Evolutionary conservation across 352 stramenopile genomes (phyloP).

Genomic region (Globisporangium iwayamae): DNA sequence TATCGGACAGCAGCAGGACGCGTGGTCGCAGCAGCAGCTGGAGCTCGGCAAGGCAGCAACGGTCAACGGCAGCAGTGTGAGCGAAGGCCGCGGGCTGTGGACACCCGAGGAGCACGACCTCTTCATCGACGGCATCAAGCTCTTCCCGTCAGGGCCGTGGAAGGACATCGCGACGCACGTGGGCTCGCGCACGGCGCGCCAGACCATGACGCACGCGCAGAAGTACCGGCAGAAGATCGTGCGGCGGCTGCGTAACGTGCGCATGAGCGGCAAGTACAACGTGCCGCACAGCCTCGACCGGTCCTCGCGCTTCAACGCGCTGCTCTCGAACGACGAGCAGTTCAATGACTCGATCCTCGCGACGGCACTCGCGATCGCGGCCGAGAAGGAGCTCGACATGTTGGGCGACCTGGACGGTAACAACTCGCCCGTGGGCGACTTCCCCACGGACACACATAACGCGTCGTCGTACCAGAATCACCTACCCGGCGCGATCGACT

Average conservation of each 20-base stretch:
- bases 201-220: constrained; percentile 82
- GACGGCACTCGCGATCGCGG: constrained; percentile 67
- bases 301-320: constrained; percentile 66
- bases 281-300: constrained; percentile 65
- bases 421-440: constrained; percentile 28
- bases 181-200: constrained; percentile 60
- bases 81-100: constrained; percentile 66
- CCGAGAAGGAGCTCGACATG: constrained; percentile 68
- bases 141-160: constrained; percentile 73
- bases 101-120: constrained; percentile 68
- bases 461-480: constrained; percentile 34
- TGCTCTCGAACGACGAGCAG: constrained; percentile 71
- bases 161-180: constrained; percentile 78
- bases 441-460: constrained; percentile 19
- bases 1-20: constrained; percentile 13
- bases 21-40: constrained; percentile 17
- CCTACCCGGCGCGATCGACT: constrained; percentile 43
- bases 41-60: constrained; percentile 13
- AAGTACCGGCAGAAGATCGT: constrained; percentile 86
- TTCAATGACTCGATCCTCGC: constrained; percentile 80
- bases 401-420: constrained; percentile 39
- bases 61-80: constrained; percentile 25
- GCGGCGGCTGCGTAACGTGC: constrained; percentile 62
- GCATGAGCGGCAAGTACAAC: constrained; percentile 62
- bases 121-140: constrained; percentile 73